These are phyloP conservation scores for Debaryomyces fabryi DNA, from an alignment of 1,139 yeast species.

Conservation along the genomic window DNA sequence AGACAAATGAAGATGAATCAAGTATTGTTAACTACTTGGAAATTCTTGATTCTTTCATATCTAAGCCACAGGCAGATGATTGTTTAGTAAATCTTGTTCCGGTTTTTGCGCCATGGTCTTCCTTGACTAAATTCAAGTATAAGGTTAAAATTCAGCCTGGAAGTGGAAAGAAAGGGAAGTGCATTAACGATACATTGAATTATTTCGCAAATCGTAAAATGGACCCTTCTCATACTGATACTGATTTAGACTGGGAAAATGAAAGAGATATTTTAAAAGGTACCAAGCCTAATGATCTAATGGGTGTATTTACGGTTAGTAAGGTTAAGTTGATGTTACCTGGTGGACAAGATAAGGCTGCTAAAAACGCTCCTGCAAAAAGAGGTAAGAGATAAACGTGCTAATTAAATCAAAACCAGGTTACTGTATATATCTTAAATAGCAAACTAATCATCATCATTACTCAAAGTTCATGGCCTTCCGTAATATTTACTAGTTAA, in stretches of 20 bases:
- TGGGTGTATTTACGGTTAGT: conserved; percentile 42
- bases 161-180: conserved; percentile 83
- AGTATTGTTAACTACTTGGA: conserved; percentile 37
- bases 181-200: conserved; percentile 67
- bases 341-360: conserved; percentile 18
- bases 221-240: conserved; percentile 53
- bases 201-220: conserved; percentile 59
- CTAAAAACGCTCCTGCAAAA: not conserved
- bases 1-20: conserved; percentile 38
- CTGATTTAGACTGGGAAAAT: conserved; percentile 68
- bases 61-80: conserved; percentile 48
- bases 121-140: conserved; percentile 74
- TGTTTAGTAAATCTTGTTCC: conserved; percentile 67
- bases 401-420: not conserved
- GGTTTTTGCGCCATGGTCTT: conserved; percentile 90
- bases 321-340: conserved; percentile 45
- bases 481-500: not conserved
- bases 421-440: not conserved
- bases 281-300: conserved; percentile 54
- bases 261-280: conserved; percentile 62
- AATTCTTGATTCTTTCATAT: conserved; percentile 41
- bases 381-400: not conserved
- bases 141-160: conserved; percentile 90
- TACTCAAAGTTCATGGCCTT: too few species aligned
- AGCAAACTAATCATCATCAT: not conserved